phyloP scores from a whole-genome alignment of 2,329 filamentous ascomycete species.

The Teratosphaeriaceae sp. region DNA sequence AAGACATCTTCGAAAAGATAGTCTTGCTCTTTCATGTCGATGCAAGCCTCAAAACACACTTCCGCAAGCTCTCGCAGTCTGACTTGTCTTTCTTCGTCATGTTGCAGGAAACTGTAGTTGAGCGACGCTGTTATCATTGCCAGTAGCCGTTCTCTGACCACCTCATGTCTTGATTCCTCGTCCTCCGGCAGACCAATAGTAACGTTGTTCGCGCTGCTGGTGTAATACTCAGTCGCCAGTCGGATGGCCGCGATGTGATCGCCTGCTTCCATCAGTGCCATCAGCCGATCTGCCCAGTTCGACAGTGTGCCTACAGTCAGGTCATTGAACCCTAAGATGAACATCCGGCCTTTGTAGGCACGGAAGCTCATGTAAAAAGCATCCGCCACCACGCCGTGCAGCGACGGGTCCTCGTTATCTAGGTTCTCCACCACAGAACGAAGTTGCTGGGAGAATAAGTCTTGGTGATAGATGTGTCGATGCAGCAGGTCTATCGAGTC shows the following conservation, averaged over 20 bases:
- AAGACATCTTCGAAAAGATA: constrained; percentile 91
- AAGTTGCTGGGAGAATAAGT: constrained; percentile 84
- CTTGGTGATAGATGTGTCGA: constrained; percentile 85
- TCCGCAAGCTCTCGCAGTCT: constrained; percentile 73
- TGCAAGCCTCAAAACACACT: constrained; percentile 76
- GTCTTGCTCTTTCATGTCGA: constrained; percentile 68
- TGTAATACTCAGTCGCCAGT: constrained; percentile 87
- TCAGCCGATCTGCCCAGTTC: constrained; percentile 92
- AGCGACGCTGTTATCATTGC: constrained; percentile 92
- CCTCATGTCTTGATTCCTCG: constrained; percentile 61
- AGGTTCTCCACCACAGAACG: constrained; percentile 78
- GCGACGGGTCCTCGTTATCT: constrained; percentile 76
- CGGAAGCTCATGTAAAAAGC: constrained; percentile 98
- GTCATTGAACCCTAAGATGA: constrained; percentile 90
- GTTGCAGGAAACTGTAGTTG: constrained; percentile 73
- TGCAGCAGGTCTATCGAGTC: constrained; percentile 90
- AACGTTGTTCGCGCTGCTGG: constrained; percentile 83
- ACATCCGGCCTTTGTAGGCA: constrained; percentile 87
- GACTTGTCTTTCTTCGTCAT: constrained; percentile 42
- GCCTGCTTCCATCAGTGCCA: constrained; percentile 94
- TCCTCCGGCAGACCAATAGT: constrained; percentile 92
- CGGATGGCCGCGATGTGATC: constrained; percentile 89
- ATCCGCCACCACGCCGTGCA: constrained; percentile 95
- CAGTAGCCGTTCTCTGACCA: constrained; percentile 82
- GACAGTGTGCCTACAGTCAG: constrained; percentile 85